Percentiles rank a stretch among this genome's conserved stretches.
These are phyloP conservation scores for Lepidium aucheri DNA, from an alignment of 345 rosid species.

Conservation along the genomic window DNA sequence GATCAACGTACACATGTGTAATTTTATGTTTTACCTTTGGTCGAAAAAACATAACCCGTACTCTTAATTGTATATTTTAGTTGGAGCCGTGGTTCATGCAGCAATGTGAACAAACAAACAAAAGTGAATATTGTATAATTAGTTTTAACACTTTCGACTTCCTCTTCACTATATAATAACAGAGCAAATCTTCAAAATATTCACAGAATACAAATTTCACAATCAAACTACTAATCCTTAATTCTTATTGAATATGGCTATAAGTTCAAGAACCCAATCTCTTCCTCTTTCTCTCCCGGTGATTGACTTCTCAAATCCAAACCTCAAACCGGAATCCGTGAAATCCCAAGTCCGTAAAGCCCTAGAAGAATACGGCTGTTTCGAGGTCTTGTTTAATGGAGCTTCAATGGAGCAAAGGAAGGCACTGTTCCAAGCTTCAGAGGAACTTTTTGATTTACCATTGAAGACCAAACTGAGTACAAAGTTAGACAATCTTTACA, in stretches of 20 bases:
- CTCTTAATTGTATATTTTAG: too few relatives aligned
- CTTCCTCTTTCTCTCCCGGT: conserved; percentile 27
- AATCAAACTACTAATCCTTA: not conserved
- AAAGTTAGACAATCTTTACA: conserved; percentile 16
- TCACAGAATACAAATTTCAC: not conserved
- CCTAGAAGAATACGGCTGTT: conserved; percentile 50
- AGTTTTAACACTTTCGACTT: not conserved
- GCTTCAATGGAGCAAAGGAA: conserved; percentile 31
- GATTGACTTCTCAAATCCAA: conserved; percentile 31
- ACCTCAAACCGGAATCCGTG: conserved; percentile 28
- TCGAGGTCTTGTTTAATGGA: conserved; percentile 41
- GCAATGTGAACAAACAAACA: too few relatives aligned
- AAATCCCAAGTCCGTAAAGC: conserved; percentile 33
- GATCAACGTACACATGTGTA: too few relatives aligned
- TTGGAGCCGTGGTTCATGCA: too few relatives aligned
- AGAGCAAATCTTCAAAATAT: not conserved
- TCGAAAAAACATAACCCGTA: too few relatives aligned
- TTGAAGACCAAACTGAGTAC: conserved; percentile 27
- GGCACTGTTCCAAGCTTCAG: conserved; percentile 25
- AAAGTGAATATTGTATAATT: too few relatives aligned
- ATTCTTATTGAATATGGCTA: not conserved
- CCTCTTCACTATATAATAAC: not conserved
- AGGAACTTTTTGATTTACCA: conserved; percentile 45
- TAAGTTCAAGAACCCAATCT: not conserved
- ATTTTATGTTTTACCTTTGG: too few relatives aligned